Evolutionary conservation across 306 rosid genomes (phyloP).

Genomic region (apple (Malus domestica)): DNA sequence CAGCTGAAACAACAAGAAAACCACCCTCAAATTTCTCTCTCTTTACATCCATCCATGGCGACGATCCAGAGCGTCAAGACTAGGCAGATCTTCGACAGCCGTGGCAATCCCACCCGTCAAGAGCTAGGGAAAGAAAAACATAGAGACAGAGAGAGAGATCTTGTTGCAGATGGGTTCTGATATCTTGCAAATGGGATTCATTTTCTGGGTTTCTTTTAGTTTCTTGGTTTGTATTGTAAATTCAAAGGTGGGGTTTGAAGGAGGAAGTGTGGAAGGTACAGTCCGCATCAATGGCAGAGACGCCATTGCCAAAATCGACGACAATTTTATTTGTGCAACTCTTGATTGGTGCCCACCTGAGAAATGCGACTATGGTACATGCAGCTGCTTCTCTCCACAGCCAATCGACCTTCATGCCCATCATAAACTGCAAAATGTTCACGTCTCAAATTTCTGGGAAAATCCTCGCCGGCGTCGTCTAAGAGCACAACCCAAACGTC

Average conservation of each 20-base stretch:
- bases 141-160: background rate
- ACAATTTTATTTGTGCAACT: conserved; percentile 83
- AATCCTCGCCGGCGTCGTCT: too few relatives aligned
- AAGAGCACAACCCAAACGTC: too few relatives aligned
- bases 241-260: conserved; percentile 20
- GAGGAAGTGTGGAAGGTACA: conserved; percentile 32
- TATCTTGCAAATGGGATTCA: conserved; percentile 41
- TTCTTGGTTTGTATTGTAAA: conserved; percentile 18
- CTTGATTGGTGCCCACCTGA: conserved; percentile 99
- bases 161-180: conserved; percentile 44
- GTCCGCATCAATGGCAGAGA: conserved; percentile 47
- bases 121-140: background rate
- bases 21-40: too few relatives aligned
- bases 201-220: conserved; percentile 27
- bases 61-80: too few relatives aligned
- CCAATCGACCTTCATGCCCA: too few relatives aligned
- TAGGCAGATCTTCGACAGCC: too few relatives aligned
- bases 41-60: too few relatives aligned
- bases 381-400: conserved; percentile 74
- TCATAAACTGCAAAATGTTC: too few relatives aligned
- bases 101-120: background rate
- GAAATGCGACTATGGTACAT: conserved; percentile 86
- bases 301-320: conserved; percentile 56
- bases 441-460: too few relatives aligned
- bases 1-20: too few relatives aligned